Conservation (phyloP, 257 asterid species). For the Solanum etuberosum region DNA sequence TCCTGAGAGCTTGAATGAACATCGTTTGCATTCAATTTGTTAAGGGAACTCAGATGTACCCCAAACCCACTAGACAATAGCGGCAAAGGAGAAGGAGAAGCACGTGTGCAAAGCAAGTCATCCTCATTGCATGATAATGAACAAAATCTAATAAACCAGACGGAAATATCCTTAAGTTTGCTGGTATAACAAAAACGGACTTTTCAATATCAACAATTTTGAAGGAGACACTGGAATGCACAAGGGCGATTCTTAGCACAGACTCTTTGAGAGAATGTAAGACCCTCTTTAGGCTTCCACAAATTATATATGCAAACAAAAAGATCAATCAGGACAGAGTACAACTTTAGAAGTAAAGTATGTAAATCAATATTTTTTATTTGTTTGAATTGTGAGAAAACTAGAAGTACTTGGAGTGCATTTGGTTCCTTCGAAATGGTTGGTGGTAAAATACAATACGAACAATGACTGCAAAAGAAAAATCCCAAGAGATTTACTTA, state of each 20-base stretch:
- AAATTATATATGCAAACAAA: not conserved
- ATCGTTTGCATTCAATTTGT: constrained; percentile 24
- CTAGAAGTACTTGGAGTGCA: not conserved
- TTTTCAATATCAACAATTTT: constrained; percentile 65
- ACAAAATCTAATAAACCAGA: constrained; percentile 3
- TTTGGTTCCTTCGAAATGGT: not conserved
- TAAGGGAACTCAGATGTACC: constrained; percentile 32
- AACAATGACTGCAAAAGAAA: too few species aligned
- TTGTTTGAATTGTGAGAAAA: not conserved
- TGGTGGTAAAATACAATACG: not conserved
- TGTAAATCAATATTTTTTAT: not conserved
- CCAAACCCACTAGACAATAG: constrained; percentile 60
- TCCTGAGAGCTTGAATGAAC: not conserved
- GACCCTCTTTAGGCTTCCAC: constrained; percentile 58
- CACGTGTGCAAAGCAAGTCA: constrained; percentile 47
- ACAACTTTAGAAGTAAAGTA: not conserved
- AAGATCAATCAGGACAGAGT: not conserved
- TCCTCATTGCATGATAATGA: constrained; percentile 41
- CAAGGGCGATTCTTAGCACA: constrained; percentile 68
- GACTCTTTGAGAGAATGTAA: constrained; percentile 56
- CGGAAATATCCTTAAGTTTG: constrained; percentile 6
- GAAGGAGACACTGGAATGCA: constrained; percentile 56
- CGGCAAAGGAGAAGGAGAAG: constrained; percentile 62
- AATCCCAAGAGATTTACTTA: not conserved
- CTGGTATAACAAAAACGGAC: constrained; percentile 25